phyloP scores from a whole-genome alignment of 768 basidiomycete genomes.

The Cyclocybe aegerita region DNA sequence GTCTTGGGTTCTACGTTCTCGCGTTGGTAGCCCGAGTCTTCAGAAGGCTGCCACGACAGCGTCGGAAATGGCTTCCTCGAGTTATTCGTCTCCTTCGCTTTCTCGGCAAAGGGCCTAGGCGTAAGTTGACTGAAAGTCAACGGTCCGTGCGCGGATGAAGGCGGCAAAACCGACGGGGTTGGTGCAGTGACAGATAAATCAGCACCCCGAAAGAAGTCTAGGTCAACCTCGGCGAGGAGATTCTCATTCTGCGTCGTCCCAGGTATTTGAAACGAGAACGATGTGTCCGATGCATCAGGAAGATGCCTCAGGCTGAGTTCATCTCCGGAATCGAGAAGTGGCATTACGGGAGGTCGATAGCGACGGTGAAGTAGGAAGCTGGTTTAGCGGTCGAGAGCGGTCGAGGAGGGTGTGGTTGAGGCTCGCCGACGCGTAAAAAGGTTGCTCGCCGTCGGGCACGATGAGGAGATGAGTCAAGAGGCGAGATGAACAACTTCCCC shows the following conservation, averaged over 20 bases:
- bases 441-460: neutral
- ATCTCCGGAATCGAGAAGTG: slow-evolving; percentile 26
- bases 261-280: slow-evolving; percentile 59
- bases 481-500: neutral
- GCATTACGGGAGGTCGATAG: slow-evolving; percentile 20
- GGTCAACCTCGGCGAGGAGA: slow-evolving; percentile 48
- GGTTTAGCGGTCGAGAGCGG: neutral
- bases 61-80: slow-evolving; percentile 9
- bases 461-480: neutral
- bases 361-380: neutral
- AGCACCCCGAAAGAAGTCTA: slow-evolving; percentile 45
- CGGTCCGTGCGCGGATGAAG: slow-evolving; percentile 24
- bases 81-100: neutral
- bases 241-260: slow-evolving; percentile 42
- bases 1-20: slow-evolving; percentile 9
- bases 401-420: no score
- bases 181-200: slow-evolving; percentile 38
- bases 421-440: neutral
- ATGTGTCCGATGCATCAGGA: slow-evolving; percentile 52
- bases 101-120: slow-evolving; percentile 28
- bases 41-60: slow-evolving; percentile 4
- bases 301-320: slow-evolving; percentile 53
- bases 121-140: slow-evolving; percentile 42
- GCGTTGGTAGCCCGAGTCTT: neutral
- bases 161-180: slow-evolving; percentile 19